These are phyloP conservation scores for Teunomyces stri DNA, from an alignment of 805 yeast species.

Conservation along the genomic window DNA sequence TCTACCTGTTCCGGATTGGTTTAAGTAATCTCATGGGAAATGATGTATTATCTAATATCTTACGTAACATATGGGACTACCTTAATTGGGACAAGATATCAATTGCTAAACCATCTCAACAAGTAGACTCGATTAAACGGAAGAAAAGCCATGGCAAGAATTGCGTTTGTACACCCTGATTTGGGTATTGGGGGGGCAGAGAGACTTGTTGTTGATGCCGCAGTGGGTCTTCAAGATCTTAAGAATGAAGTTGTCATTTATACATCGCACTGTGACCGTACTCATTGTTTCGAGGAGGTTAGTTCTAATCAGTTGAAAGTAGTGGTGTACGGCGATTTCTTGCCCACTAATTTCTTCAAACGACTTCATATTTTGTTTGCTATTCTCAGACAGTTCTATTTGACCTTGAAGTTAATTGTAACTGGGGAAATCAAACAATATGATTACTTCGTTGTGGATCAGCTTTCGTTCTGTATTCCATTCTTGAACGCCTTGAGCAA, in stretches of 20 bases:
- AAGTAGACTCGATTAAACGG: background rate
- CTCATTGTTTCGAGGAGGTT: slow-evolving; percentile 91
- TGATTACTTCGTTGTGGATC: slow-evolving; percentile 85
- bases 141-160: slow-evolving; percentile 27
- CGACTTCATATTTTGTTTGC: slow-evolving; percentile 80
- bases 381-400: slow-evolving; percentile 72
- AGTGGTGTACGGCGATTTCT: slow-evolving; percentile 73
- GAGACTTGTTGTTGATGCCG: slow-evolving; percentile 93
- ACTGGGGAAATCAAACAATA: slow-evolving; percentile 47
- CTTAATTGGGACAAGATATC: too few species aligned
- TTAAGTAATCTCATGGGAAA: too few species aligned
- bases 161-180: slow-evolving; percentile 94
- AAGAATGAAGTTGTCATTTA: slow-evolving; percentile 59
- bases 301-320: slow-evolving; percentile 57
- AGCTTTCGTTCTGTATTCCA: slow-evolving; percentile 82
- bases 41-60: too few species aligned
- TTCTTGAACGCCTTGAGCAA: slow-evolving; percentile 48
- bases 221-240: slow-evolving; percentile 72
- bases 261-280: slow-evolving; percentile 86
- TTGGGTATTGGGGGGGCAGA: slow-evolving; percentile 98
- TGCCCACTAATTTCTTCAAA: slow-evolving; percentile 70
- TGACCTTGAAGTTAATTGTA: slow-evolving; percentile 47
- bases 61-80: too few species aligned
- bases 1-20: too few species aligned
- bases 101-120: background rate